These are phyloP conservation scores for Kalmusia sp. DNA, from an alignment of 2,329 filamentous ascomycete species.

Conservation along the genomic window DNA sequence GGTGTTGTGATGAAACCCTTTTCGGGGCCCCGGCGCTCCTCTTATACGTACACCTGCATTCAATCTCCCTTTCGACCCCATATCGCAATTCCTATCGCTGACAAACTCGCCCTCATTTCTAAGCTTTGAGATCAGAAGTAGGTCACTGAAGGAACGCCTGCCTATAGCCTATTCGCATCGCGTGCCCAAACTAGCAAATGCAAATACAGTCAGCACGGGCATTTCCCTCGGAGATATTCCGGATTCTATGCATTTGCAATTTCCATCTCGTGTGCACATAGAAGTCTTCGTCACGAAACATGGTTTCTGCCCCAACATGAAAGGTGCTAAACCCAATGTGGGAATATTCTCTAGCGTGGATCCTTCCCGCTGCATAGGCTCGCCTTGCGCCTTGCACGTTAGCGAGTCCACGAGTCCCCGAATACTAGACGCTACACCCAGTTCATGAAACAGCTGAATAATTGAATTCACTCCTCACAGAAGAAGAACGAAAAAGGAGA, in stretches of 20 bases:
- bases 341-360: background rate
- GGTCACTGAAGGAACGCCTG: background rate
- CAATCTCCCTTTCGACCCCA: background rate
- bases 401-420: background rate
- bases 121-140: background rate
- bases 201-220: background rate
- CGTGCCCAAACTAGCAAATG: no score
- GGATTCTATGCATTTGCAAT: background rate
- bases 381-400: background rate
- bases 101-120: background rate
- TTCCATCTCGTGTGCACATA: background rate
- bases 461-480: background rate
- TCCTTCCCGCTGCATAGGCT: background rate
- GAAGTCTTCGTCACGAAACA: background rate
- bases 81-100: background rate
- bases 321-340: background rate
- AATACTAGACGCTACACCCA: no score
- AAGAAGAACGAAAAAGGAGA: no score
- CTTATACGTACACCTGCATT: background rate
- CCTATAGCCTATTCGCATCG: no score
- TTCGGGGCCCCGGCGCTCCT: no score
- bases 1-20: no score
- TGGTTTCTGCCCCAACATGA: background rate
- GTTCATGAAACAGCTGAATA: background rate
- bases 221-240: background rate